phyloP scores from a whole-genome alignment of 2,329 filamentous ascomycete species.

The Penicillium sp. region DNA sequence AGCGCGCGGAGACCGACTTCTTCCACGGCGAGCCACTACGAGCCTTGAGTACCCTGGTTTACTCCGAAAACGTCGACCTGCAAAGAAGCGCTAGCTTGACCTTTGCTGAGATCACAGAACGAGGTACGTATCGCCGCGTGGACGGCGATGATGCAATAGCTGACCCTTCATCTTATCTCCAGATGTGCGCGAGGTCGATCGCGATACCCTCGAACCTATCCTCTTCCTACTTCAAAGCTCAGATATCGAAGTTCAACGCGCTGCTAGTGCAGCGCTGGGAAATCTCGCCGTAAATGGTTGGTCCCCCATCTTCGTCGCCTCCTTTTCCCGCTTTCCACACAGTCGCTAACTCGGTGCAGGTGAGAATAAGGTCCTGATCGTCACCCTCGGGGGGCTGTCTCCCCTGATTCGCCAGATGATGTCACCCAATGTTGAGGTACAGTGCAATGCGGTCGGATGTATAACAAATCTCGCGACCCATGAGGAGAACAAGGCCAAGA shows the following conservation, averaged over 20 bases:
- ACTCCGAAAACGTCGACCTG: conserved; percentile 97
- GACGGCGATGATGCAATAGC: conserved; percentile 8
- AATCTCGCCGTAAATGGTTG: conserved; percentile 95
- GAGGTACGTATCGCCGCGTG: conserved; percentile 60
- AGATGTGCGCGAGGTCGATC: conserved; percentile 97
- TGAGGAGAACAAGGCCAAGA: conserved; percentile 99
- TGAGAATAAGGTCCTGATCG: conserved; percentile 97
- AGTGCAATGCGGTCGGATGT: conserved; percentile 98
- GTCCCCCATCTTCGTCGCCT: background rate
- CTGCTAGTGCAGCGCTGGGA: conserved; percentile 90
- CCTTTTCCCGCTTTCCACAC: conserved; percentile 11
- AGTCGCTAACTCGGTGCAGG: conserved; percentile 59
- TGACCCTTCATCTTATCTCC: conserved; percentile 14
- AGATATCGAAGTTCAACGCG: conserved; percentile 95
- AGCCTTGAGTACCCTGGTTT: conserved; percentile 91
- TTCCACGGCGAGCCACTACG: conserved; percentile 93
- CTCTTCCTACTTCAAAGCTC: conserved; percentile 90
- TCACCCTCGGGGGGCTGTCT: conserved; percentile 81
- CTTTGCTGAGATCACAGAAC: conserved; percentile 97
- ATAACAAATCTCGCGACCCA: conserved; percentile 98
- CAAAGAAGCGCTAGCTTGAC: conserved; percentile 96
- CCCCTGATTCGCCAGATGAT: conserved; percentile 98
- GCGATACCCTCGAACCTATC: conserved; percentile 92
- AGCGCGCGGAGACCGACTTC: conserved; percentile 97
- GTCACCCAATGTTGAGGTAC: conserved; percentile 94